phyloP scores from a whole-genome alignment of 345 rosid genomes.

The Salix exigua region DNA sequence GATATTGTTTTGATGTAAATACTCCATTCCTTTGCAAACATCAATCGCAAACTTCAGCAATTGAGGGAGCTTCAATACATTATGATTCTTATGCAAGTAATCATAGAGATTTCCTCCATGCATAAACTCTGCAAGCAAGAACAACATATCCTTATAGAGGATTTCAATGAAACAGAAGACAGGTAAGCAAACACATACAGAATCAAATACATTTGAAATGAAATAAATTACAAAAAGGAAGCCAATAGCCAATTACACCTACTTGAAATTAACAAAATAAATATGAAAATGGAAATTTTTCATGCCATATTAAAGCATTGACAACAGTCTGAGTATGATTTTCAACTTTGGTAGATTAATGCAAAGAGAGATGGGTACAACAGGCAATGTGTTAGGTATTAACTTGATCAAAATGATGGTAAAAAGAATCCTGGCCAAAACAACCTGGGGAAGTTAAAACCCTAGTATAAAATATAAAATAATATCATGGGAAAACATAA shows the following conservation, averaged over 20 bases:
- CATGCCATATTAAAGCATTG: background rate
- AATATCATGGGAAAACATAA: background rate
- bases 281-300: background rate
- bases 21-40: slow-evolving; percentile 71
- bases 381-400: background rate
- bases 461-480: background rate
- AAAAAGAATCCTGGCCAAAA: background rate
- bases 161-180: background rate
- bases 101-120: slow-evolving; percentile 69
- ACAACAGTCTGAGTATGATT: background rate
- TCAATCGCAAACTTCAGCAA: slow-evolving; percentile 65
- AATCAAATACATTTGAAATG: background rate
- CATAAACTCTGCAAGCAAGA: slow-evolving; percentile 62
- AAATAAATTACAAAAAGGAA: background rate
- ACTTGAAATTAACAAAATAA: background rate
- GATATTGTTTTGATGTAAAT: slow-evolving; percentile 67
- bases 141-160: slow-evolving; percentile 1
- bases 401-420: background rate
- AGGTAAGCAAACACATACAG: background rate
- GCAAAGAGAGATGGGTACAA: background rate
- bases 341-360: background rate
- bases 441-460: background rate
- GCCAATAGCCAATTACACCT: background rate
- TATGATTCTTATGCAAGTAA: slow-evolving; percentile 58
- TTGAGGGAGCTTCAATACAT: slow-evolving; percentile 44